A percentile compares a stretch with the other conserved stretches of the same genome.
Conservation (phyloP, 2,329 filamentous ascomycete genomes). For the Aureobasidium uvarum region DNA sequence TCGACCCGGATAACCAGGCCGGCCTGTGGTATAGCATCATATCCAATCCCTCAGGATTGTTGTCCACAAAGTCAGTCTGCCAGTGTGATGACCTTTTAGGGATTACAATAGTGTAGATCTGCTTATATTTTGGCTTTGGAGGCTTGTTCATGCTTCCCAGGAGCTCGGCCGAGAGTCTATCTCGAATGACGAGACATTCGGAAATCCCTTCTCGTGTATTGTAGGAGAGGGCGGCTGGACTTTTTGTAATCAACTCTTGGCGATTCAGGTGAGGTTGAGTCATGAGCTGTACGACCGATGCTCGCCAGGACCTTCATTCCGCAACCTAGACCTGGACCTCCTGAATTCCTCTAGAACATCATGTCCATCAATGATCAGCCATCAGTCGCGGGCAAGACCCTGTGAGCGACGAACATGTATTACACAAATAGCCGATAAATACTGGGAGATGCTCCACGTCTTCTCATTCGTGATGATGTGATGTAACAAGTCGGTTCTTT, state of each 20-base stretch:
- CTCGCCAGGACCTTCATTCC: neutral
- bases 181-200: neutral
- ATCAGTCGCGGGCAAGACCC: neutral
- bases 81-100: neutral
- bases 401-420: neutral
- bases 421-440: neutral
- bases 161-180: constrained; percentile 7
- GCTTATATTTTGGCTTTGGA: neutral
- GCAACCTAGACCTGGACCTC: neutral
- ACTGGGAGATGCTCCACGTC: neutral
- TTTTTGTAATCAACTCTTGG: neutral
- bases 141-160: neutral
- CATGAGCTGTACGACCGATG: no score
- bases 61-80: neutral
- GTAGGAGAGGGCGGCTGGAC: neutral
- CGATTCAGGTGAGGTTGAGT: no score
- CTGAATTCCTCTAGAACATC: no score
- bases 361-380: neutral
- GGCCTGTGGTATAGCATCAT: constrained; percentile 5
- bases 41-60: neutral
- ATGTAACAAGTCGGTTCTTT: neutral
- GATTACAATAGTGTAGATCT: neutral
- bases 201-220: neutral
- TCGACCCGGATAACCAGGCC: no score
- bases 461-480: neutral